phyloP scores from a whole-genome alignment of 768 basidiomycete species.

The Collybia sp. region DNA sequence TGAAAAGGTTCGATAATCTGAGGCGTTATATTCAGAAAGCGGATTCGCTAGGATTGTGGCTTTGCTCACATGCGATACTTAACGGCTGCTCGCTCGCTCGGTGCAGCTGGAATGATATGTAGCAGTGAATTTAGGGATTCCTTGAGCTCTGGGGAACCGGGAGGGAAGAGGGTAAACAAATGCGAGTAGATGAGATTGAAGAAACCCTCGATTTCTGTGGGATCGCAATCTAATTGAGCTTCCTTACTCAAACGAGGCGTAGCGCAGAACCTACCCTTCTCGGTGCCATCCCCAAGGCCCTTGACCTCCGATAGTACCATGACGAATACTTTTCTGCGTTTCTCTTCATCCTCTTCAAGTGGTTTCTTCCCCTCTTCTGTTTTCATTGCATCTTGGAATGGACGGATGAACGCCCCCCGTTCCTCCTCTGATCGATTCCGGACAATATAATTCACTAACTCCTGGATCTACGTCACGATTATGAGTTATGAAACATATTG shows the following conservation, averaged over 20 bases:
- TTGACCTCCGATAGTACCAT: slow-evolving; percentile 60
- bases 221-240: too few species aligned
- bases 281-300: slow-evolving; percentile 69
- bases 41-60: slow-evolving; percentile 6
- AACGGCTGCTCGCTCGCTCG: slow-evolving; percentile 46
- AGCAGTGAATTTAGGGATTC: slow-evolving; percentile 46
- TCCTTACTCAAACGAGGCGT: too few species aligned
- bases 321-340: slow-evolving; percentile 50
- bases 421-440: slow-evolving; percentile 66
- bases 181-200: slow-evolving; percentile 82
- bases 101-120: slow-evolving; percentile 48
- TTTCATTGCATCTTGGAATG: slow-evolving; percentile 60
- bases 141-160: slow-evolving; percentile 51
- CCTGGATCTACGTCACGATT: slow-evolving; percentile 51
- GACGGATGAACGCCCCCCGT: slow-evolving; percentile 53
- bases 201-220: slow-evolving; percentile 77
- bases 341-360: slow-evolving; percentile 47
- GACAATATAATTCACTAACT: slow-evolving; percentile 72
- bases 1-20: slow-evolving; percentile 82
- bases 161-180: slow-evolving; percentile 54
- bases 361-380: slow-evolving; percentile 46
- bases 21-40: slow-evolving; percentile 4
- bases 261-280: slow-evolving; percentile 52
- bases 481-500: neutral
- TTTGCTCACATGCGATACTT: slow-evolving; percentile 75